A percentile compares a stretch with the other conserved stretches of the same genome.
Evolutionary conservation across 176 grass and related monocot genomes (phyloP).

Genomic region (Phoenix dactylifera): DNA sequence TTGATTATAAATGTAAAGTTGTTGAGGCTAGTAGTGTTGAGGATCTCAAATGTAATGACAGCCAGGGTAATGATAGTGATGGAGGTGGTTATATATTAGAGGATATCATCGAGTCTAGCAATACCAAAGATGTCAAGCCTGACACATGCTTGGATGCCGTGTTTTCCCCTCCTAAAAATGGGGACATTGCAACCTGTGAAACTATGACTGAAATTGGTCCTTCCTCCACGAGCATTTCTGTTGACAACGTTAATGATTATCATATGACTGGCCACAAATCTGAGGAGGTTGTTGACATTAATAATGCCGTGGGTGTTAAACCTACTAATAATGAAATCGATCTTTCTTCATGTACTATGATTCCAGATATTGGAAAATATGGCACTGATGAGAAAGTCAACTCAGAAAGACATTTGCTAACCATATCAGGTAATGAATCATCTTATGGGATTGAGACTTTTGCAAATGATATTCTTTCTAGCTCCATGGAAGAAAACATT

Average conservation of each 20-base stretch:
- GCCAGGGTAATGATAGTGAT: constrained; percentile 28
- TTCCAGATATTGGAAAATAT: constrained; percentile 35
- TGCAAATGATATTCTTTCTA: constrained; percentile 18
- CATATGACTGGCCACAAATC: constrained; percentile 20
- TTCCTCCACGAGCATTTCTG: constrained; percentile 20
- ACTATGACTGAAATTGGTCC: constrained; percentile 21
- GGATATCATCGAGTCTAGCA: constrained; percentile 23
- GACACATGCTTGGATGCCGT: constrained; percentile 30
- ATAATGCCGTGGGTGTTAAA: constrained; percentile 13
- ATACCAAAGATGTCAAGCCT: constrained; percentile 38
- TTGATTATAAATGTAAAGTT: too few species aligned
- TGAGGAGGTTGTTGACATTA: constrained; percentile 26
- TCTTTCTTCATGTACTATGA: constrained; percentile 15
- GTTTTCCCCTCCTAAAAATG: constrained; percentile 33
- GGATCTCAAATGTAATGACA: constrained; percentile 17
- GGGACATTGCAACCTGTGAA: constrained; percentile 34
- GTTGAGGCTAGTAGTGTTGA: constrained; percentile 25
- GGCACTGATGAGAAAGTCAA: constrained; percentile 22
- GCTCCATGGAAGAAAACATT: constrained; percentile 22
- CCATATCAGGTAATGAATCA: constrained; percentile 23
- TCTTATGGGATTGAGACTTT: constrained; percentile 16
- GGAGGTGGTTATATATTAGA: constrained; percentile 18
- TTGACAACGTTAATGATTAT: constrained; percentile 33
- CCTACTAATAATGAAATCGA: constrained; percentile 1
- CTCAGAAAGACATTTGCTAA: constrained; percentile 12